A percentile compares a stretch with the other conserved stretches of the same genome.
phyloP scores from a whole-genome alignment of 1,284 basidiomycete species.

The Sporisorium graminicola region DNA sequence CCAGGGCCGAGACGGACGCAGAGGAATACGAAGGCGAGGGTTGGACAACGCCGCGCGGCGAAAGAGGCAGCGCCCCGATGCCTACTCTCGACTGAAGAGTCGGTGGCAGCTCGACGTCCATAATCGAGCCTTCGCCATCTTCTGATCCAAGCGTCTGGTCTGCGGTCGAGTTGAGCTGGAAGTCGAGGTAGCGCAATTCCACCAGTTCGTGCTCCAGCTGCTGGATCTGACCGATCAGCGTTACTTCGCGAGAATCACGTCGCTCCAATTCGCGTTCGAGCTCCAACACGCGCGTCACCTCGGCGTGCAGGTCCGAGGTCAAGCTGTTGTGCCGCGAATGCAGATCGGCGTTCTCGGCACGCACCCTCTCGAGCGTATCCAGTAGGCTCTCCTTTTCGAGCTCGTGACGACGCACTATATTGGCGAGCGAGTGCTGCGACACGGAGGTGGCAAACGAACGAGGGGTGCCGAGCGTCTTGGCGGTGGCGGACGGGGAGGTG shows the following conservation, averaged over 20 bases:
- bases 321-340: slow-evolving; percentile 45
- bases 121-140: slow-evolving; percentile 44
- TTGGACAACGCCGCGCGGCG: slow-evolving; percentile 13
- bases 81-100: slow-evolving; percentile 11
- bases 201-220: slow-evolving; percentile 44
- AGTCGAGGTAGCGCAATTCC: slow-evolving; percentile 41
- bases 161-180: slow-evolving; percentile 38
- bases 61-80: slow-evolving; percentile 11
- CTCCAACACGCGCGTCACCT: slow-evolving; percentile 60
- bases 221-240: slow-evolving; percentile 41
- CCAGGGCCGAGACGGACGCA: slow-evolving; percentile 3
- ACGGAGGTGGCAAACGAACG: slow-evolving; percentile 47
- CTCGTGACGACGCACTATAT: slow-evolving; percentile 56
- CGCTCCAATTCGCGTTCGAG: slow-evolving; percentile 58
- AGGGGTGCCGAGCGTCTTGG: slow-evolving; percentile 60
- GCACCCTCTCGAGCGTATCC: slow-evolving; percentile 53
- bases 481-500: slow-evolving; percentile 57
- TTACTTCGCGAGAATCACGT: slow-evolving; percentile 43
- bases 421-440: slow-evolving; percentile 45
- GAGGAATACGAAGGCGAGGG: slow-evolving; percentile 28
- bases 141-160: slow-evolving; percentile 42
- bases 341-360: slow-evolving; percentile 44
- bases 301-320: slow-evolving; percentile 56
- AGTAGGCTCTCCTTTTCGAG: slow-evolving; percentile 60
- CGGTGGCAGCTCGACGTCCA: slow-evolving; percentile 38